A percentile compares a stretch with the other conserved stretches of the same genome.
Evolutionary conservation across 1,284 basidiomycete species (phyloP).

Genomic region (Ganoderma sinense): DNA sequence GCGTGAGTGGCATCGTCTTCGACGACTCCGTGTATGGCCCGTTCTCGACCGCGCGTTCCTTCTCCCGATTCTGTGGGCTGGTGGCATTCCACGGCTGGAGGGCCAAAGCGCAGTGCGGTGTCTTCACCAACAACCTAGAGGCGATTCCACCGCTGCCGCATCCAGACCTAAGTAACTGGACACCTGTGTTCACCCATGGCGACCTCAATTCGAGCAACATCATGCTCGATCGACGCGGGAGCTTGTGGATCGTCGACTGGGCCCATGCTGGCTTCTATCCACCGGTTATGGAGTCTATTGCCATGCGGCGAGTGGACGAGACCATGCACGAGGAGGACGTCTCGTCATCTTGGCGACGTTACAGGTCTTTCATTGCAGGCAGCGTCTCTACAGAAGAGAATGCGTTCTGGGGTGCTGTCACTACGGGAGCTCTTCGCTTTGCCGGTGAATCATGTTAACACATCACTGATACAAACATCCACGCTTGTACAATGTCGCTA

Average conservation of each 20-base stretch:
- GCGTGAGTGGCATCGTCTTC: constrained; percentile 27
- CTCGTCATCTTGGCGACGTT: constrained; percentile 1
- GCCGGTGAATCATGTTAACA: not conserved
- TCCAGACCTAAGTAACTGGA: constrained; percentile 5
- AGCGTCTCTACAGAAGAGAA: not conserved
- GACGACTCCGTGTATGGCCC: constrained; percentile 13
- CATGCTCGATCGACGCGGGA: constrained; percentile 25
- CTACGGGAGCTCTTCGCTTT: constrained; percentile 6
- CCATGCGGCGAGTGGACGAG: constrained; percentile 8
- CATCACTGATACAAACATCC: not conserved
- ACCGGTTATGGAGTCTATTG: constrained; percentile 22
- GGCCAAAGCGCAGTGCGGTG: not conserved
- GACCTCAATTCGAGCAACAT: constrained; percentile 33
- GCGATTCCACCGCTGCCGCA: not conserved
- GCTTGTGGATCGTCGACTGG: constrained; percentile 37
- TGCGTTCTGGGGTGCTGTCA: constrained; percentile 15
- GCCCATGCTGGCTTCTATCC: constrained; percentile 30
- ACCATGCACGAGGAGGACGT: not conserved
- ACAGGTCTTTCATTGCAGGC: constrained; percentile 13
- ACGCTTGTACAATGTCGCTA: not conserved
- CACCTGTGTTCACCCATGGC: constrained; percentile 30
- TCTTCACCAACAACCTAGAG: not conserved
- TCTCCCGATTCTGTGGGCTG: constrained; percentile 24
- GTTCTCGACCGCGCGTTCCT: constrained; percentile 5
- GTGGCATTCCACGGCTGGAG: constrained; percentile 13